A percentile compares a stretch with the other conserved stretches of the same genome.
Conservation (phyloP, 2,329 filamentous ascomycete genomes). For the Zymoseptoria passerinii region DNA sequence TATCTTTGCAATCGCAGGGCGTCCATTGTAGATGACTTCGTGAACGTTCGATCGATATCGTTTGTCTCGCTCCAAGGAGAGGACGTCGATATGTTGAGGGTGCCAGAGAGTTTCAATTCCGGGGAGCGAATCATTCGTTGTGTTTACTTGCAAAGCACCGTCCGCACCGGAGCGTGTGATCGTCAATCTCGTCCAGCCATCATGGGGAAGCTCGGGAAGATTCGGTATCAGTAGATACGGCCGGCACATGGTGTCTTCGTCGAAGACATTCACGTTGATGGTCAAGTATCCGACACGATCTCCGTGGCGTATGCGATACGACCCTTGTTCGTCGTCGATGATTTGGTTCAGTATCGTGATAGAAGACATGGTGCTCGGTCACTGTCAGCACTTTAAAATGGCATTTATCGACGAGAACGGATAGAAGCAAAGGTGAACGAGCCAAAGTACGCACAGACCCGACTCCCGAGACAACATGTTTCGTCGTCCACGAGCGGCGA, state of each 20-base stretch:
- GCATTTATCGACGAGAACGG: background rate
- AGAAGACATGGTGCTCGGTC: background rate
- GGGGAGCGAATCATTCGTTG: conserved; percentile 14
- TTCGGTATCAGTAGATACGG: conserved; percentile 28
- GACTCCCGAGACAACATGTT: no score
- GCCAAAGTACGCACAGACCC: background rate
- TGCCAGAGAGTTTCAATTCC: conserved; percentile 18
- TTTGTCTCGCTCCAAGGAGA: conserved; percentile 16
- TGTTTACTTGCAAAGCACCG: conserved; percentile 11
- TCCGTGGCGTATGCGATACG: background rate
- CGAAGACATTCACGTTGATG: background rate
- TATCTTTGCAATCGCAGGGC: conserved; percentile 12
- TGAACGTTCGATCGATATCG: conserved; percentile 20
- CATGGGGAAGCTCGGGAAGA: conserved; percentile 20
- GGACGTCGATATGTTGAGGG: conserved; percentile 19
- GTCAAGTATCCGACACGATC: conserved; percentile 1
- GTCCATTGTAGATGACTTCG: conserved; percentile 8
- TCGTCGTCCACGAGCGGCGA: no score
- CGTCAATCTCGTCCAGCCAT: conserved; percentile 21
- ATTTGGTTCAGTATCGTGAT: background rate
- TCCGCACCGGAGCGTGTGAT: conserved; percentile 12
- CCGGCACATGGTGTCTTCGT: conserved; percentile 26
- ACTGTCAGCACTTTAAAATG: background rate
- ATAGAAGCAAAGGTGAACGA: background rate
- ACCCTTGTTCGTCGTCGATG: background rate